Conservation (phyloP, 78 protist genomes). For the Polysphondylium violaceum region DNA sequence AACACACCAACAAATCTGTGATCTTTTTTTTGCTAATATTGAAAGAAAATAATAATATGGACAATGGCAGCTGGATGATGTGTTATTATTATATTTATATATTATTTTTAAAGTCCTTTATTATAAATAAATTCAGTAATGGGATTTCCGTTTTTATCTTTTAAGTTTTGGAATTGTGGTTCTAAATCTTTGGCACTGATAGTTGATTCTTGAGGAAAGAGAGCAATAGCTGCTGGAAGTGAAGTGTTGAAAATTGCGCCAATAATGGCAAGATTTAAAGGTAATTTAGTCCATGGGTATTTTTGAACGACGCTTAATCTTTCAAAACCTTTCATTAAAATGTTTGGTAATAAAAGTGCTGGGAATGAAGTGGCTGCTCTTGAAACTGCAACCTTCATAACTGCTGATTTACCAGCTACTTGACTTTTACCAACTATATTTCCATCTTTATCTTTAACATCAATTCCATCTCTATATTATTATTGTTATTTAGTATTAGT, state of each 20-base stretch:
- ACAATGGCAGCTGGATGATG: too few relatives aligned
- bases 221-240: conserved; percentile 67
- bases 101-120: conserved; percentile 82
- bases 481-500: not conserved
- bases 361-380: conserved; percentile 62
- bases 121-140: conserved; percentile 65
- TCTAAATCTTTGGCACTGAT: conserved; percentile 60
- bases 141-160: conserved; percentile 40
- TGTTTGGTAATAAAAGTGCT: conserved; percentile 46
- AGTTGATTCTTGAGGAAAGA: conserved; percentile 78
- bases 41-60: too few relatives aligned
- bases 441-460: conserved; percentile 50
- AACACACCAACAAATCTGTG: too few relatives aligned
- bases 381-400: conserved; percentile 44
- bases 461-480: conserved; percentile 46
- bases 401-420: conserved; percentile 50
- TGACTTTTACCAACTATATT: conserved; percentile 20
- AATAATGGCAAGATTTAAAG: conserved; percentile 38
- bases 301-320: conserved; percentile 4
- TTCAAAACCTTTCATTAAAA: conserved; percentile 31
- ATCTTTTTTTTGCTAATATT: too few relatives aligned
- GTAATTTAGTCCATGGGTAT: conserved; percentile 23
- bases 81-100: not conserved
- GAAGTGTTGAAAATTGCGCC: conserved; percentile 49
- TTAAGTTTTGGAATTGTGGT: conserved; percentile 54